phyloP scores from a whole-genome alignment of 2,329 filamentous ascomycete genomes.

The Colletotrichum sp. region DNA sequence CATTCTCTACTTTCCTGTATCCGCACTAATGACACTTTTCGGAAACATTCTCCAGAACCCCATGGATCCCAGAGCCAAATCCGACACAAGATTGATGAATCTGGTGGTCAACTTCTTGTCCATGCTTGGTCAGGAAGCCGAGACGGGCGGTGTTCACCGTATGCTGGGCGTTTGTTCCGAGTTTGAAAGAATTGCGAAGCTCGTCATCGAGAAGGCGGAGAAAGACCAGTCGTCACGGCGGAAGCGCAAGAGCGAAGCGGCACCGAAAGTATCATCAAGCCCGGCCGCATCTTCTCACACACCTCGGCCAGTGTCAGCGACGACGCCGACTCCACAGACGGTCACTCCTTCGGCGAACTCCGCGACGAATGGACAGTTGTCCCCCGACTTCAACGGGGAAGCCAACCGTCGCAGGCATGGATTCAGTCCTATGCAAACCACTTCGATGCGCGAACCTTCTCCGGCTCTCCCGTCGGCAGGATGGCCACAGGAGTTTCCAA shows the following conservation, averaged over 20 bases:
- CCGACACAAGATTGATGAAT: conserved; percentile 90
- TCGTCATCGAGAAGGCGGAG: conserved; percentile 90
- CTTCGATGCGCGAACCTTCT: conserved; percentile 44
- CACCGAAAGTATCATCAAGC: conserved; percentile 21
- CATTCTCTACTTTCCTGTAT: conserved; percentile 95
- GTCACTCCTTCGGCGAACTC: not conserved
- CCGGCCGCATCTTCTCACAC: conserved; percentile 33
- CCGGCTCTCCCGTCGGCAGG: conserved; percentile 48
- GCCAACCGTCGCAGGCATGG: conserved; percentile 16
- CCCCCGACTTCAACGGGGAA: conserved; percentile 23
- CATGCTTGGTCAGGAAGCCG: conserved; percentile 86
- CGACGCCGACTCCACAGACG: conserved; percentile 33
- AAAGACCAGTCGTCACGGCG: conserved; percentile 80
- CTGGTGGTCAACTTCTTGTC: conserved; percentile 91
- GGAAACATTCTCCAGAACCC: conserved; percentile 97
- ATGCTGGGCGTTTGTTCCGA: conserved; percentile 96
- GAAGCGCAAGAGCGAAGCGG: conserved; percentile 80
- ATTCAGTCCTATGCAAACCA: conserved; percentile 42
- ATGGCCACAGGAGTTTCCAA: conserved; percentile 53
- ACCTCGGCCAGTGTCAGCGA: conserved; percentile 31
- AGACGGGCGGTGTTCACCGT: conserved; percentile 87
- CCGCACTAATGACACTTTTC: conserved; percentile 91
- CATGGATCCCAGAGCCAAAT: conserved; percentile 83
- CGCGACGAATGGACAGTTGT: conserved; percentile 18
- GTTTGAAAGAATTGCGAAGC: conserved; percentile 91